Percentiles rank a stretch among this genome's conserved stretches.
Conservation (phyloP, 2,329 filamentous ascomycete species). For the Fusarium sulawesiense region DNA sequence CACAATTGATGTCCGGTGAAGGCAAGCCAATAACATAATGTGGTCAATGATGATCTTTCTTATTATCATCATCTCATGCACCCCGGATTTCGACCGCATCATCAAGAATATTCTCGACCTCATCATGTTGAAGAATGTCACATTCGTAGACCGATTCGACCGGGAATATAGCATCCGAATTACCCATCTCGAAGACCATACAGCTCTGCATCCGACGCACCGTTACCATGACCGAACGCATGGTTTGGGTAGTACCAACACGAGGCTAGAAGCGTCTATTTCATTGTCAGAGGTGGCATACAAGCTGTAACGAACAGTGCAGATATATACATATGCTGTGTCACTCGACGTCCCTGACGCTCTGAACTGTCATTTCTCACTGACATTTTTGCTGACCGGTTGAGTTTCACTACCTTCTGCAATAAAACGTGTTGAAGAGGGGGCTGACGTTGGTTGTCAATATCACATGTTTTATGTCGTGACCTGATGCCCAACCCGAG, state of each 20-base stretch:
- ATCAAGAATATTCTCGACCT: neutral
- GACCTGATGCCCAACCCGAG: neutral
- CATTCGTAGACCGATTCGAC: neutral
- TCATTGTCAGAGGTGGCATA: neutral
- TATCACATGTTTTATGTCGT: slow-evolving; percentile 25
- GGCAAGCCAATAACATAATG: neutral
- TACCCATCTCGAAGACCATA: neutral
- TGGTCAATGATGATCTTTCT: neutral
- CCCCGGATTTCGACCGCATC: slow-evolving; percentile 9
- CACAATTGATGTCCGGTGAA: neutral
- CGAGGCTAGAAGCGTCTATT: slow-evolving; percentile 13
- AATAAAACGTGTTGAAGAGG: neutral
- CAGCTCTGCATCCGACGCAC: neutral
- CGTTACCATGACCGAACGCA: neutral
- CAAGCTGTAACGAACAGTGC: neutral
- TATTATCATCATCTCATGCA: neutral
- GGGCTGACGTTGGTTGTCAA: slow-evolving; percentile 4
- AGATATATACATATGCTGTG: neutral
- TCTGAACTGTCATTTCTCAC: neutral
- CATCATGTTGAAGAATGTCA: neutral
- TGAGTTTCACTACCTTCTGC: slow-evolving; percentile 34
- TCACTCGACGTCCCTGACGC: no score
- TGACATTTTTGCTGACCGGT: slow-evolving; percentile 31
- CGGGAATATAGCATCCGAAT: neutral
- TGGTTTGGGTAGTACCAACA: slow-evolving; percentile 14